Percentiles rank a stretch among this genome's conserved stretches.
Evolutionary conservation across 352 stramenopile genomes (phyloP).

Genomic region (Phytophthora cryptogea): DNA sequence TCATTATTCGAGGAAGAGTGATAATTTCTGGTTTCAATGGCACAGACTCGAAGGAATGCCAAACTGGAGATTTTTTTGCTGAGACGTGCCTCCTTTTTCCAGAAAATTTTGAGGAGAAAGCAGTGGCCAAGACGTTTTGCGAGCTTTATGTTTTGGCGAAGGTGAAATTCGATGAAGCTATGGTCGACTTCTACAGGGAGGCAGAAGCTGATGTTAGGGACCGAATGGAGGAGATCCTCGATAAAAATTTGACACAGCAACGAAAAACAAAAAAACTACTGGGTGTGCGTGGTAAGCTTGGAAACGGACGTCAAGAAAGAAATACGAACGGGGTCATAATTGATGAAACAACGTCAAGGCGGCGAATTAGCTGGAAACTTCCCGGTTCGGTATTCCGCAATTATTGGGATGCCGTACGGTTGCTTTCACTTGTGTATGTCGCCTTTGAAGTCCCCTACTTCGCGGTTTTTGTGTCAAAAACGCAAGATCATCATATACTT

Average conservation of each 20-base stretch:
- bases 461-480: constrained; percentile 62
- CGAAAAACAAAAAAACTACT: constrained; percentile 81
- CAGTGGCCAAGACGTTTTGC: constrained; percentile 79
- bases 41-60: constrained; percentile 53
- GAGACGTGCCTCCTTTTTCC: constrained; percentile 61
- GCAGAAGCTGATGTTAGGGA: constrained; percentile 28
- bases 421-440: constrained; percentile 54
- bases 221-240: constrained; percentile 50
- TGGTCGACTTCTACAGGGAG: constrained; percentile 58
- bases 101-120: constrained; percentile 72
- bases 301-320: constrained; percentile 13
- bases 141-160: constrained; percentile 80
- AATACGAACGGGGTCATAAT: constrained; percentile 5
- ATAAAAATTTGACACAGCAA: constrained; percentile 65
- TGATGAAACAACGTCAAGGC: not conserved
- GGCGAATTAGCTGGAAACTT: constrained; percentile 37
- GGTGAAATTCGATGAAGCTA: constrained; percentile 55
- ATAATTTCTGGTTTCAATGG: constrained; percentile 55
- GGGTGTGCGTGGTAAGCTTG: constrained; percentile 37
- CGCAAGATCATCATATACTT: constrained; percentile 55
- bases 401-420: constrained; percentile 50
- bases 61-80: constrained; percentile 71
- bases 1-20: constrained; percentile 65
- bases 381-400: constrained; percentile 59
- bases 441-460: constrained; percentile 78